phyloP scores from a whole-genome alignment of 495 filamentous ascomycete species.

The Hyaloscypha finlandica region DNA sequence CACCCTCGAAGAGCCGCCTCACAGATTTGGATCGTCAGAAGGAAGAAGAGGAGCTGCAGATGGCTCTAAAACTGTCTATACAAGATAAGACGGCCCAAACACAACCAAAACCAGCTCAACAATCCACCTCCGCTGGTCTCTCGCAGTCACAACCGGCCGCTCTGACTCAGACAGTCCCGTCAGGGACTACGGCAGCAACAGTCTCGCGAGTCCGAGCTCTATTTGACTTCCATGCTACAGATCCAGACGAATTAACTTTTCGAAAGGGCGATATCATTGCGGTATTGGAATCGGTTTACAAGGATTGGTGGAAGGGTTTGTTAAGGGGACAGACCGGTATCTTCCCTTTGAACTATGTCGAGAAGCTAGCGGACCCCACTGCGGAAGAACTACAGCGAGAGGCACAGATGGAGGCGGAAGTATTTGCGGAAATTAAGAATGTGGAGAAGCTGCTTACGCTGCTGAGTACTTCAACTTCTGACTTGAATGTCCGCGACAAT shows the following conservation, averaged over 20 bases:
- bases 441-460: constrained; percentile 95
- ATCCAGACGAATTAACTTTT: constrained; percentile 92
- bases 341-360: constrained; percentile 97
- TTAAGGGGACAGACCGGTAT: constrained; percentile 93
- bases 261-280: constrained; percentile 97
- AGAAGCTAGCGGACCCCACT: constrained; percentile 94
- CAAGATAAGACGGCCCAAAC: constrained; percentile 71
- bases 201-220: constrained; percentile 92
- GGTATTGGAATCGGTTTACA: constrained; percentile 95
- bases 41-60: constrained; percentile 96
- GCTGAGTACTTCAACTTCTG: constrained; percentile 90
- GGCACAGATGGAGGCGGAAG: constrained; percentile 95
- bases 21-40: constrained; percentile 89
- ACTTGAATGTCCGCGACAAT: constrained; percentile 82
- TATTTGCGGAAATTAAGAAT: constrained; percentile 98
- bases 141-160: constrained; percentile 37
- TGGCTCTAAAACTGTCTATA: constrained; percentile 88
- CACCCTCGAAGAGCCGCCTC: constrained; percentile 87
- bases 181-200: constrained; percentile 89
- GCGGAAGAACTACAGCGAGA: constrained; percentile 92
- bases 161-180: constrained; percentile 40
- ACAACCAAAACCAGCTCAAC: constrained; percentile 39
- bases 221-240: constrained; percentile 92
- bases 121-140: constrained; percentile 35
- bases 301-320: constrained; percentile 99